Conservation (phyloP, 495 filamentous ascomycete species). For the Friedmanniomyces simplex region DNA sequence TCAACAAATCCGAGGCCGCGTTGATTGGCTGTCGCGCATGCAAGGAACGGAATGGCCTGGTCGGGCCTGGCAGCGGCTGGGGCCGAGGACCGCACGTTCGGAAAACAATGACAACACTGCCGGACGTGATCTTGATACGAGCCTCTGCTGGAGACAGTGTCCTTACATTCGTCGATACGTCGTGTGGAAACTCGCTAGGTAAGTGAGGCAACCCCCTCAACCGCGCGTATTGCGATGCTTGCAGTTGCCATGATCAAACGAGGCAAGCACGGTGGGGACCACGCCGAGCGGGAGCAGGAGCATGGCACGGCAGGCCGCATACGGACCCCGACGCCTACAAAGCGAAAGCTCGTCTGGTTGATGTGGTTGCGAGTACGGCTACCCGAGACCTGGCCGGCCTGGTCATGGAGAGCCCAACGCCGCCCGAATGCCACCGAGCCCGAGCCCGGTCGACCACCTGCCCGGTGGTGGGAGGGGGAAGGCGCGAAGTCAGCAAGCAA, state of each 20-base stretch:
- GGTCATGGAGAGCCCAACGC: not conserved
- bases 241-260: not conserved
- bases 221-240: not conserved
- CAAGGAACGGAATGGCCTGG: not conserved
- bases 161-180: too few relatives aligned
- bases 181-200: too few relatives aligned
- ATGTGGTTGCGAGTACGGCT: not conserved
- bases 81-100: not conserved
- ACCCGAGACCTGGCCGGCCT: not conserved
- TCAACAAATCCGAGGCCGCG: not conserved
- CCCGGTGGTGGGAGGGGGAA: not conserved
- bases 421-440: not conserved
- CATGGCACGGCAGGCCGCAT: slow-evolving; percentile 1
- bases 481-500: not conserved
- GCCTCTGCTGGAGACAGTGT: not conserved
- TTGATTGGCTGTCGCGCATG: not conserved
- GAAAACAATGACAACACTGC: not conserved
- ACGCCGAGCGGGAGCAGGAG: not conserved
- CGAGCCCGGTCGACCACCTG: not conserved
- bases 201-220: too few relatives aligned
- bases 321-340: not conserved
- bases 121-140: not conserved
- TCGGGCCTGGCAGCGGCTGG: not conserved
- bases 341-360: not conserved
- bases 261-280: not conserved